phyloP scores from a whole-genome alignment of 1,284 basidiomycete genomes.

The Gomphus bonarii region DNA sequence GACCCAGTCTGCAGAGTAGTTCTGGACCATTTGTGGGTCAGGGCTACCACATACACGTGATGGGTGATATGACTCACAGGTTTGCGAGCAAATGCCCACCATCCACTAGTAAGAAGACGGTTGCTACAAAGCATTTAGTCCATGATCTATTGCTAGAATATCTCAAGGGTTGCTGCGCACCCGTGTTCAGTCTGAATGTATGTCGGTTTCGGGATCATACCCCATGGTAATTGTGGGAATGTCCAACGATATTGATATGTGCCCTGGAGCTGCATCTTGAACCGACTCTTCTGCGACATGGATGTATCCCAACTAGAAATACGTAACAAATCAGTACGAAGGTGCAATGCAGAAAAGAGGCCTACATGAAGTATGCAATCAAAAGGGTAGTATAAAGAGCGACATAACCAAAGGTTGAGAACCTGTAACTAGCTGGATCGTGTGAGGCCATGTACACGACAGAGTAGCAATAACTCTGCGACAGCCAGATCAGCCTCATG shows the following conservation, averaged over 20 bases:
- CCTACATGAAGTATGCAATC: conserved; percentile 78
- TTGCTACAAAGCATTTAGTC: conserved; percentile 39
- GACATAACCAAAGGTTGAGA: conserved; percentile 70
- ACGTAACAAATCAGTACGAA: conserved; percentile 12
- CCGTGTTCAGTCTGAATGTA: conserved; percentile 94
- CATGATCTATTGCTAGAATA: conserved; percentile 9
- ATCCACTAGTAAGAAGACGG: conserved; percentile 75
- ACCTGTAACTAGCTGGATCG: conserved; percentile 79
- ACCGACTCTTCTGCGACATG: conserved; percentile 96
- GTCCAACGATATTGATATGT: conserved; percentile 79
- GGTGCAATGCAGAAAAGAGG: conserved; percentile 12
- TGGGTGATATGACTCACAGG: conserved; percentile 40
- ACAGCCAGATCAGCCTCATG: conserved; percentile 19
- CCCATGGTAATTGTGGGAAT: conserved; percentile 90
- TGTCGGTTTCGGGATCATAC: conserved; percentile 80
- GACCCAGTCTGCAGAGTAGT: conserved; percentile 82
- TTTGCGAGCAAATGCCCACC: conserved; percentile 88
- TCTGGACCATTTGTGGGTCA: conserved; percentile 29
- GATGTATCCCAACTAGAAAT: conserved; percentile 74
- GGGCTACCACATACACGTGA: neutral
- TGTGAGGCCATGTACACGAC: conserved; percentile 98
- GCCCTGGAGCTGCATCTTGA: conserved; percentile 95
- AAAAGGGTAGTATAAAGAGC: conserved; percentile 67
- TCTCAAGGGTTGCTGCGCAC: conserved; percentile 24
- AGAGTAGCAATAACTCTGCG: conserved; percentile 90